Percentiles rank a stretch among this genome's conserved stretches.
Conservation (phyloP, 2,329 filamentous ascomycete genomes). For the Xylaria sp. region DNA sequence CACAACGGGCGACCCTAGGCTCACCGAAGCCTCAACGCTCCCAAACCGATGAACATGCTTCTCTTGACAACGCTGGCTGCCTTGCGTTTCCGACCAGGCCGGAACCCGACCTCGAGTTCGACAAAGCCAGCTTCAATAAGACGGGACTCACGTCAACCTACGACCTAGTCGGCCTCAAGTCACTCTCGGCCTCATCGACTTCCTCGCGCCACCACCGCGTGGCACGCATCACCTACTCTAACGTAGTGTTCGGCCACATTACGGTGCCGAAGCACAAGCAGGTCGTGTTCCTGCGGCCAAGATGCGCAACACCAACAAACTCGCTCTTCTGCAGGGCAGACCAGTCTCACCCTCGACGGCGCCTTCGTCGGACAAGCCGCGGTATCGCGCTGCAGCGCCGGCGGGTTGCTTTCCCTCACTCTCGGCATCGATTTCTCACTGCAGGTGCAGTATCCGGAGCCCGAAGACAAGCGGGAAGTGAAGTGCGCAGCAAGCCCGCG, state of each 20-base stretch:
- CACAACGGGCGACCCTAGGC: background rate
- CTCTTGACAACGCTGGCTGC: too few species aligned
- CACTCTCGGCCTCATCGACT: constrained; percentile 56
- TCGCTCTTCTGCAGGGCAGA: constrained; percentile 62
- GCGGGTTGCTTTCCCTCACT: constrained; percentile 57
- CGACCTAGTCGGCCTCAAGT: constrained; percentile 63
- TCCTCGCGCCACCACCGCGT: constrained; percentile 66
- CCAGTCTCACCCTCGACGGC: constrained; percentile 67
- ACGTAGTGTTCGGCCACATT: constrained; percentile 61
- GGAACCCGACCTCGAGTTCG: constrained; percentile 49
- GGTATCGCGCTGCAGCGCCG: constrained; percentile 61
- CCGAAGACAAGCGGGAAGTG: constrained; percentile 58
- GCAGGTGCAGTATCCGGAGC: constrained; percentile 59
- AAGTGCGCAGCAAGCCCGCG: too few species aligned
- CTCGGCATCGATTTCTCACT: constrained; percentile 63
- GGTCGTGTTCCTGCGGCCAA: constrained; percentile 60
- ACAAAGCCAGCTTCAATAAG: constrained; percentile 63
- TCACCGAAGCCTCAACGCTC: background rate
- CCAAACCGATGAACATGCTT: too few species aligned
- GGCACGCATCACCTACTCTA: constrained; percentile 56
- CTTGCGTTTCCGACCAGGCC: too few species aligned
- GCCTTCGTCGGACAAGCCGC: constrained; percentile 63
- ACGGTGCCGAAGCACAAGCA: constrained; percentile 65
- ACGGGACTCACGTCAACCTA: constrained; percentile 65
- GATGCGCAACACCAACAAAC: constrained; percentile 59